Evolutionary conservation across 805 yeast species (phyloP).

Genomic region (Lachancea quebecensis): DNA sequence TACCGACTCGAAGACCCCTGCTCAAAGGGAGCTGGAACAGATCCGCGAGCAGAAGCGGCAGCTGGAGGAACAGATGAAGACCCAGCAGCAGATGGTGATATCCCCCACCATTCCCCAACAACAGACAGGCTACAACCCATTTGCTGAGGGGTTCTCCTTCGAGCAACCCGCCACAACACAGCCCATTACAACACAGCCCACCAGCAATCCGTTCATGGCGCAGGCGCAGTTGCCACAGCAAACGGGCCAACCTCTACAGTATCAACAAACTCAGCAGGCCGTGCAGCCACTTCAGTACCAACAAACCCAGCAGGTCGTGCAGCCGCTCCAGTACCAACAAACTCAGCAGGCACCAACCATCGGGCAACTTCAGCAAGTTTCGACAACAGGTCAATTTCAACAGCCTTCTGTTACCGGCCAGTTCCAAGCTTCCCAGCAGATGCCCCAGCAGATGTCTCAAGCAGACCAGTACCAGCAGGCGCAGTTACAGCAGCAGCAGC

Average conservation of each 20-base stretch:
- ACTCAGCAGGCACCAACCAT: slow-evolving; percentile 7
- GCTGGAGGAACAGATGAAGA: slow-evolving; percentile 28
- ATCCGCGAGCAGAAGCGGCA: slow-evolving; percentile 28
- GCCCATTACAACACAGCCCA: slow-evolving; percentile 15
- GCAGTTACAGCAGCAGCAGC: slow-evolving; percentile 22
- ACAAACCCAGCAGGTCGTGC: slow-evolving; percentile 9
- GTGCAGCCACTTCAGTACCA: slow-evolving; percentile 3
- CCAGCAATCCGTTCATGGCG: slow-evolving; percentile 19
- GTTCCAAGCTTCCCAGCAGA: slow-evolving; percentile 11
- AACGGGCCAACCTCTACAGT: slow-evolving; percentile 7
- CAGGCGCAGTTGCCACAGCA: slow-evolving; percentile 14
- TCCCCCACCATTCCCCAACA: slow-evolving; percentile 27
- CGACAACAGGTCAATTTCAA: slow-evolving; percentile 1
- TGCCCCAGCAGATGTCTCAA: slow-evolving; percentile 3
- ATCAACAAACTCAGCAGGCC: slow-evolving; percentile 10
- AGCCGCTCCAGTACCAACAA: slow-evolving; percentile 13
- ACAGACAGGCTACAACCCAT: slow-evolving; percentile 28
- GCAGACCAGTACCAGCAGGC: slow-evolving; percentile 7
- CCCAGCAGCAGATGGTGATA: slow-evolving; percentile 21
- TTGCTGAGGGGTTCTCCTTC: slow-evolving; percentile 20
- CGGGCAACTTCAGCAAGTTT: too few relatives aligned
- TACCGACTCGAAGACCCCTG: slow-evolving; percentile 17
- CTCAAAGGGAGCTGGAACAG: slow-evolving; percentile 31
- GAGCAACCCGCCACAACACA: slow-evolving; percentile 20
- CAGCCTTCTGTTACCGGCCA: background rate